Conservation (phyloP, 1,284 basidiomycete species). For the Puccinia brachypodii region DNA sequence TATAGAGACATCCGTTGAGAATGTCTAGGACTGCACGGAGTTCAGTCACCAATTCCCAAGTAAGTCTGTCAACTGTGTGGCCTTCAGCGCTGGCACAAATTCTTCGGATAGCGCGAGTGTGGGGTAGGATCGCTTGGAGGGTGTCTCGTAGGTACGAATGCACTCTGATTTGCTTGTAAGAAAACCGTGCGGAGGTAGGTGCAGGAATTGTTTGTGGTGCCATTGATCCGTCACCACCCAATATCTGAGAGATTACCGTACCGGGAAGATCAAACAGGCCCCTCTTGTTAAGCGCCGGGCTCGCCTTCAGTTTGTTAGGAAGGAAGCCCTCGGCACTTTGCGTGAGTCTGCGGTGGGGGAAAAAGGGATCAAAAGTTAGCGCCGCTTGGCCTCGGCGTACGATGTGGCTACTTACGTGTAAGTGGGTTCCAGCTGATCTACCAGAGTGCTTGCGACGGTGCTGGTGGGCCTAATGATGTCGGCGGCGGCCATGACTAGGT, state of each 20-base stretch:
- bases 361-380: too few relatives aligned
- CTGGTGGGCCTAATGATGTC: not conserved
- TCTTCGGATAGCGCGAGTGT: not conserved
- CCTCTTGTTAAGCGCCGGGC: not conserved
- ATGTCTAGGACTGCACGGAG: not conserved
- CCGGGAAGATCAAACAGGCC: not conserved
- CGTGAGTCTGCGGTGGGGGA: not conserved
- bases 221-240: not conserved
- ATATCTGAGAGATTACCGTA: not conserved
- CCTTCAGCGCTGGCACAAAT: not conserved
- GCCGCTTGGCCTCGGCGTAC: too few relatives aligned
- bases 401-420: not conserved
- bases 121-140: not conserved
- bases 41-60: slow-evolving; percentile 2
- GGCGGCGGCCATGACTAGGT: not conserved
- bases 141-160: not conserved
- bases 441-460: not conserved
- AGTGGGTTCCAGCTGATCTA: not conserved
- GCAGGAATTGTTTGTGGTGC: not conserved
- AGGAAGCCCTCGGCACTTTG: not conserved
- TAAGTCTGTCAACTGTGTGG: not conserved
- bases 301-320: not conserved
- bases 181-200: not conserved
- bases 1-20: not conserved
- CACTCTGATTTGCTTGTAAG: slow-evolving; percentile 1